Evolutionary conservation across 805 yeast genomes (phyloP).

Genomic region (Starmerella tilneyi): DNA sequence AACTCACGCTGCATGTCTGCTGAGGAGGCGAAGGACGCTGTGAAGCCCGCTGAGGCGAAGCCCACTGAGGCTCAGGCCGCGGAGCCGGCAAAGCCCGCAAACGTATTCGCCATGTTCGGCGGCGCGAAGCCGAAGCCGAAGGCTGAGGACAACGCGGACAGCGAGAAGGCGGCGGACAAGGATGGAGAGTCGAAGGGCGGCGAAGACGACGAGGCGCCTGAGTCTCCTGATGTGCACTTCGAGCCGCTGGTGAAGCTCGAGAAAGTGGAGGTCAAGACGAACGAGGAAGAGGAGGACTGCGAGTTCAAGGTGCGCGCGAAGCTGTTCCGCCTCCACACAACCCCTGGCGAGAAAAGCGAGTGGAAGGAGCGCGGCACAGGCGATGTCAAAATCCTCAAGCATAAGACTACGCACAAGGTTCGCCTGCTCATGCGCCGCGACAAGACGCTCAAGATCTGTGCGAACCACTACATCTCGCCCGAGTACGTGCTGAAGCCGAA

Average conservation of each 20-base stretch:
- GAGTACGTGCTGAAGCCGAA: conserved; percentile 81
- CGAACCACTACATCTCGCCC: conserved; percentile 73
- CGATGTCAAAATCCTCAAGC: conserved; percentile 90
- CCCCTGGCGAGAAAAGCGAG: conserved; percentile 44
- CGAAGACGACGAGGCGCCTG: conserved; percentile 53
- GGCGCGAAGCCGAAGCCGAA: conserved; percentile 61
- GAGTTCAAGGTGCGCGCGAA: conserved; percentile 84
- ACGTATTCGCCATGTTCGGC: conserved; percentile 92
- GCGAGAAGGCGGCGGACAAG: too few relatives aligned
- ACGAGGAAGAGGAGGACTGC: conserved; percentile 82
- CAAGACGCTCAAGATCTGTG: conserved; percentile 95
- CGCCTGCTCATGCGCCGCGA: conserved; percentile 98
- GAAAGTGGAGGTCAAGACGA: conserved; percentile 91
- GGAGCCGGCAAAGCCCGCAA: conserved; percentile 25
- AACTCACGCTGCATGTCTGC: conserved; percentile 11
- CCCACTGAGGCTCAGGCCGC: conserved; percentile 5
- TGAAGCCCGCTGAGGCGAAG: conserved; percentile 7
- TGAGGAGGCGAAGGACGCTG: conserved; percentile 19
- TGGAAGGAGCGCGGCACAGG: conserved; percentile 99
- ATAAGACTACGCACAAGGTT: conserved; percentile 69
- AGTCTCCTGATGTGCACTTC: conserved; percentile 78
- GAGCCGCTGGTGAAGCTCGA: conserved; percentile 93
- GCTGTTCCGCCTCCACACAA: conserved; percentile 64
- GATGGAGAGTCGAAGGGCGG: too few relatives aligned
- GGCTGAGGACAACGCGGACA: conserved; percentile 42